A percentile compares a stretch with the other conserved stretches of the same genome.
Evolutionary conservation across 768 basidiomycete species (phyloP).

Genomic region (Heimioporus sp.): DNA sequence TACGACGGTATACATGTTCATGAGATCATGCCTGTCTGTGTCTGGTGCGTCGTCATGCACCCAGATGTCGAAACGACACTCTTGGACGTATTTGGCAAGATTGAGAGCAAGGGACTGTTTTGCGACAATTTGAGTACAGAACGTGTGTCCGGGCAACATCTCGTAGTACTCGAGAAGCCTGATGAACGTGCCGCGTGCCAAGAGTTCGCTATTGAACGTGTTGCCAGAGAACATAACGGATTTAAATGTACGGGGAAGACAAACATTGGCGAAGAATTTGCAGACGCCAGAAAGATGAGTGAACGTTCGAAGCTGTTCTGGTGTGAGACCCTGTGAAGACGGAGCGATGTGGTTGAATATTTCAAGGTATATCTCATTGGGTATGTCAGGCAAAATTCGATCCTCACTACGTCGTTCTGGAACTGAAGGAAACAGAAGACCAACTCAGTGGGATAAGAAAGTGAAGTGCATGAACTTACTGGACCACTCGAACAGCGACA

Average conservation of each 20-base stretch:
- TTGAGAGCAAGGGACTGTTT: conserved; percentile 27
- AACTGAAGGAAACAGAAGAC: conserved; percentile 12
- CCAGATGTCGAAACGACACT: conserved; percentile 14
- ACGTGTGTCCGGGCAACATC: neutral
- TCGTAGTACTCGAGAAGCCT: neutral
- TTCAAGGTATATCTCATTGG: conserved; percentile 43
- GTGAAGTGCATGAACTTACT: neutral
- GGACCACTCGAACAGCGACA: neutral
- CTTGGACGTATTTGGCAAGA: conserved; percentile 31
- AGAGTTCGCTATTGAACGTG: too few species aligned
- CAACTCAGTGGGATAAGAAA: neutral
- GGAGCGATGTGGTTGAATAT: conserved; percentile 37
- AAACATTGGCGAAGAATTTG: conserved; percentile 39
- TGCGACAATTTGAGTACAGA: conserved; percentile 30
- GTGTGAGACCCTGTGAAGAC: neutral
- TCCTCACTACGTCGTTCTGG: conserved; percentile 19
- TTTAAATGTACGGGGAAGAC: conserved; percentile 40
- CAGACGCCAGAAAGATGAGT: conserved; percentile 40
- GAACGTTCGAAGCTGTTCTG: conserved; percentile 11
- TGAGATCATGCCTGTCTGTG: conserved; percentile 4
- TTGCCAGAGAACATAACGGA: conserved; percentile 20
- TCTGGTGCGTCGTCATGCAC: too few species aligned
- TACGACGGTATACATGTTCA: neutral
- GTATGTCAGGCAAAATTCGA: conserved; percentile 28
- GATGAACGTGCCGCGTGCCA: conserved; percentile 10